Percentiles rank a stretch among this genome's conserved stretches.
Conservation (phyloP, 2,329 filamentous ascomycete genomes). For the Sporothrix mexicana region DNA sequence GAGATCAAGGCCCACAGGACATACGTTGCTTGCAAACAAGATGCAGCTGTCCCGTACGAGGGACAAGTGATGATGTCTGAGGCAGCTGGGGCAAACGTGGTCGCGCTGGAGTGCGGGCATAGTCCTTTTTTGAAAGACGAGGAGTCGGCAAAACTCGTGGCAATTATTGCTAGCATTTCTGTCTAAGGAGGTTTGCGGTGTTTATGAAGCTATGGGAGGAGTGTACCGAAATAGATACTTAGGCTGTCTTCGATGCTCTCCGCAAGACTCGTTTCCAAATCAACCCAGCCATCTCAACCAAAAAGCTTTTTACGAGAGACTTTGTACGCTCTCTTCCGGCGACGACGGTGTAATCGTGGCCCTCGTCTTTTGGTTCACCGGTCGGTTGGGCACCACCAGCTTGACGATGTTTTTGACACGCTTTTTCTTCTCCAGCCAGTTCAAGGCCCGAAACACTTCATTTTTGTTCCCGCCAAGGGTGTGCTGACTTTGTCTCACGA, state of each 20-base stretch:
- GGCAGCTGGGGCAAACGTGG: background rate
- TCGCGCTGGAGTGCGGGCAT: background rate
- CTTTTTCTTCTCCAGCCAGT: too few species aligned
- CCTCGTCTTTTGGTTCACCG: background rate
- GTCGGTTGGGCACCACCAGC: too few species aligned
- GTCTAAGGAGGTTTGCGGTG: background rate
- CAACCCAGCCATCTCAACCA: slow-evolving; percentile 25
- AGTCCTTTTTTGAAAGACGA: slow-evolving; percentile 10
- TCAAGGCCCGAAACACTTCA: too few species aligned
- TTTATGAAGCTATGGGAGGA: background rate
- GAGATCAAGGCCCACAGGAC: background rate
- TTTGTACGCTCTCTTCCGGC: slow-evolving; percentile 4
- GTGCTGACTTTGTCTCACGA: too few species aligned
- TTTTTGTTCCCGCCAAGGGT: too few species aligned
- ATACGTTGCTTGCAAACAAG: slow-evolving; percentile 1
- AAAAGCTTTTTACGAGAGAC: slow-evolving; percentile 24
- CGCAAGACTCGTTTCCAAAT: slow-evolving; percentile 24
- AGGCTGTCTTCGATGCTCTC: slow-evolving; percentile 29
- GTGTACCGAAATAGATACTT: background rate
- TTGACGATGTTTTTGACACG: too few species aligned
- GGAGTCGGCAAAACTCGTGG: slow-evolving; percentile 21
- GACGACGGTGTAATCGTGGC: slow-evolving; percentile 16
- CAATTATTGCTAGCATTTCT: slow-evolving; percentile 1
- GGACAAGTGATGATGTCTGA: background rate
- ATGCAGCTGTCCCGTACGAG: slow-evolving; percentile 5